phyloP scores from a whole-genome alignment of 179 eudicot genomes.

The Monotropa hypopitys region DNA sequence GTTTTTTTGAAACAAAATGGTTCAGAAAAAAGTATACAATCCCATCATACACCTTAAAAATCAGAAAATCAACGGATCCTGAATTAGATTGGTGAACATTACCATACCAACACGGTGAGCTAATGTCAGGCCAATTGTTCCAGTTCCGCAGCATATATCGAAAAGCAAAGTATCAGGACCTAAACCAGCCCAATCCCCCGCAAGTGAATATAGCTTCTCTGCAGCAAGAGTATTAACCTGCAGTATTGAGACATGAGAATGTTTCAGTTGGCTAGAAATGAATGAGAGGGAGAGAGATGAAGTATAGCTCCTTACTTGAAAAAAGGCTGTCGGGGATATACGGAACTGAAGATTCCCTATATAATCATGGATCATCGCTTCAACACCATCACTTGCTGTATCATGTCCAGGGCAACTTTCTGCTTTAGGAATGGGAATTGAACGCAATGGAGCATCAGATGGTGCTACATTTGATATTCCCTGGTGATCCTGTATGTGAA shows the following conservation, averaged over 20 bases:
- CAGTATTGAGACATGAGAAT: constrained; percentile 6
- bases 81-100: constrained; percentile 20
- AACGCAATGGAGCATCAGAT: constrained; percentile 69
- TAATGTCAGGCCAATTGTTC: constrained; percentile 91
- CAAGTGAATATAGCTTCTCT: constrained; percentile 83
- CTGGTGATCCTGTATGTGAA: constrained; percentile 60
- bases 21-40: background rate
- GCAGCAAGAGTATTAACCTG: constrained; percentile 96
- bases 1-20: background rate
- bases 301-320: constrained; percentile 40
- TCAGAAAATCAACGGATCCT: constrained; percentile 8
- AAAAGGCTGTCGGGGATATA: constrained; percentile 91
- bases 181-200: constrained; percentile 92
- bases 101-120: constrained; percentile 97
- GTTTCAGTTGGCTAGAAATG: background rate
- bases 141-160: constrained; percentile 95
- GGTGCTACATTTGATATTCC: constrained; percentile 94
- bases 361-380: constrained; percentile 76
- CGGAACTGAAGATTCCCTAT: constrained; percentile 63
- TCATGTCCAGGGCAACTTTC: constrained; percentile 23
- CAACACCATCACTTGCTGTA: constrained; percentile 23
- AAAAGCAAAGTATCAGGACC: constrained; percentile 80
- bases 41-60: background rate
- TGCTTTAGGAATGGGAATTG: constrained; percentile 29
- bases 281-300: background rate